phyloP scores from a whole-genome alignment of 192 early-diverging fungal species.

The Linnemannia exigua region DNA sequence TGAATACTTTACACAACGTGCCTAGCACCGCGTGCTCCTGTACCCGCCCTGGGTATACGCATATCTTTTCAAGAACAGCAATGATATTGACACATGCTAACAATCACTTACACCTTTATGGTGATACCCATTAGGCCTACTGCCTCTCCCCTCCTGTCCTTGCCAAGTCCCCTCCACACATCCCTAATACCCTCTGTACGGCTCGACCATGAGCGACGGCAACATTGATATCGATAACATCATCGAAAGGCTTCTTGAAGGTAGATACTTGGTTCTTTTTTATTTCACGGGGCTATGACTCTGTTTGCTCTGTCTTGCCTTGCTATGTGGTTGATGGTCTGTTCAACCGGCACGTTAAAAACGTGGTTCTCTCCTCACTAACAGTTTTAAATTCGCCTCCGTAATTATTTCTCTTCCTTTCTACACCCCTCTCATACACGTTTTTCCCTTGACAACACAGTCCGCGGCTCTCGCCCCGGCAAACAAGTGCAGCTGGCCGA shows the following conservation, averaged over 20 bases:
- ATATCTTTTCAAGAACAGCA: not conserved
- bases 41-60: not conserved
- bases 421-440: not conserved
- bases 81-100: not conserved
- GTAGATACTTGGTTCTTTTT: slow-evolving; percentile 60
- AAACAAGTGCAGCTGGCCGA: slow-evolving; percentile 97
- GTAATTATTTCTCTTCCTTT: slow-evolving; percentile 4
- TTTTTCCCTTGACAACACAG: slow-evolving; percentile 59
- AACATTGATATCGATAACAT: slow-evolving; percentile 89
- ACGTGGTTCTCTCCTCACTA: not conserved
- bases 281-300: not conserved
- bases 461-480: slow-evolving; percentile 94
- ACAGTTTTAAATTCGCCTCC: slow-evolving; percentile 7
- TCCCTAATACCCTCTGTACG: not conserved
- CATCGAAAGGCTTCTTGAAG: slow-evolving; percentile 93
- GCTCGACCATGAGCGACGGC: slow-evolving; percentile 59
- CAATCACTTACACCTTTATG: not conserved
- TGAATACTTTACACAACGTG: not conserved
- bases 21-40: not conserved
- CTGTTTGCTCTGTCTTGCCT: not conserved
- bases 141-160: not conserved
- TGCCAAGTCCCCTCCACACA: not conserved
- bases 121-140: not conserved
- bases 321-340: not conserved
- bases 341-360: not conserved